Conservation (phyloP, 805 yeast species). For the Kregervanrija pseudodelftensis region DNA sequence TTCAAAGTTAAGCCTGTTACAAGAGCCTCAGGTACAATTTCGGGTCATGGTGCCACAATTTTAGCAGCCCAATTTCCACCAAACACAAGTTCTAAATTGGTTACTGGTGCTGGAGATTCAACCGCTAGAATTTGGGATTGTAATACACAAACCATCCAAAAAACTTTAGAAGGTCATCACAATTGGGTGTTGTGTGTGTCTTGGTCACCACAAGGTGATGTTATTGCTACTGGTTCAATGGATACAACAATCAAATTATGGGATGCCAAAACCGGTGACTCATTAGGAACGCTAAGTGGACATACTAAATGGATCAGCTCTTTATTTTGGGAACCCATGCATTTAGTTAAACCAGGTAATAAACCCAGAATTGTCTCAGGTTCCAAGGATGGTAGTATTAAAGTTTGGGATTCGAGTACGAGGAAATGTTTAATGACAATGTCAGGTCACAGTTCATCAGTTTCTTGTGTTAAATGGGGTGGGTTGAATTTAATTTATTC, state of each 20-base stretch:
- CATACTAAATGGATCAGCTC: slow-evolving; percentile 89
- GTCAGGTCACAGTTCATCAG: slow-evolving; percentile 84
- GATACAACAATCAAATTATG: slow-evolving; percentile 84
- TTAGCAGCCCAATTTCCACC: slow-evolving; percentile 93
- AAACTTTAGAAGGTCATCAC: slow-evolving; percentile 73
- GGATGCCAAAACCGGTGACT: slow-evolving; percentile 71
- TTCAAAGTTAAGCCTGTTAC: slow-evolving; percentile 91
- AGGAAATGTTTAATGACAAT: slow-evolving; percentile 62
- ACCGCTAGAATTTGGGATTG: slow-evolving; percentile 98
- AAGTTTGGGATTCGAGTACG: slow-evolving; percentile 79
- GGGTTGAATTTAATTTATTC: slow-evolving; percentile 80
- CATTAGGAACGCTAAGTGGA: slow-evolving; percentile 62
- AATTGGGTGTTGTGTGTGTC: slow-evolving; percentile 92
- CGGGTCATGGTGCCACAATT: slow-evolving; percentile 94
- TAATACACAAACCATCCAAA: slow-evolving; percentile 84
- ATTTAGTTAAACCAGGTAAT: slow-evolving; percentile 60
- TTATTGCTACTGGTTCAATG: slow-evolving; percentile 94
- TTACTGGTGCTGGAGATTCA: slow-evolving; percentile 93
- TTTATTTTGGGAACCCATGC: slow-evolving; percentile 91
- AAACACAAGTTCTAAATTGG: slow-evolving; percentile 73
- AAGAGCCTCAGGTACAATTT: slow-evolving; percentile 82
- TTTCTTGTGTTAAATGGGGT: slow-evolving; percentile 96
- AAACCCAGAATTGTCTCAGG: slow-evolving; percentile 72
- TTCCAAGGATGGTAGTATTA: slow-evolving; percentile 86
- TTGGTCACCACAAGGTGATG: slow-evolving; percentile 88